Base-by-base conservation (phyloP, 176 grass and related monocot species). In the Lolium multiflorum region DNA sequence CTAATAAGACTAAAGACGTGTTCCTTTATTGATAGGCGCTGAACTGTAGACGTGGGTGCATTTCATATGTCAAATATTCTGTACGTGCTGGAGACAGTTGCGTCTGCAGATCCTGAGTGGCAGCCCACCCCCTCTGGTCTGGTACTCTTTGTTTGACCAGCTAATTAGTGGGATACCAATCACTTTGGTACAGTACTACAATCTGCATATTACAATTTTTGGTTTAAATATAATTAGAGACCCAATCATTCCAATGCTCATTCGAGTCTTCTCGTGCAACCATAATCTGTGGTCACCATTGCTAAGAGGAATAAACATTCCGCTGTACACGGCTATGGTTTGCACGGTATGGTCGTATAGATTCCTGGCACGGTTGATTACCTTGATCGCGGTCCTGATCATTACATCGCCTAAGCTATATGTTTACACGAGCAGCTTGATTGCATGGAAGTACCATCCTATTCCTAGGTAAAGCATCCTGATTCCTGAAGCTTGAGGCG, bases 141-240 rank as follows among this genome's bases (percentile, higher is more conserved):
- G 43, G 24, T 70, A 62, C 81, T 71, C 60, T 67, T 5, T 58
- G 81, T 80, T 88, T 91, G 51, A 88, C 89, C 67, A 46, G 26
- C 59, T 76, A 35, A 81, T 59, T 84, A 84, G 89, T 87, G 89
- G 89, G 55, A 11, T 62, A 24, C 81, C 85, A 84, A 20, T 88
- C 50, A 88, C 76, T 83, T 48, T 47, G 84, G 65, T 54, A 50
- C 50, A 80, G 65, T 54, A 50, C 50, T 72, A 64, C 16, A 39
- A 68, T 48, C 16, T 20, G 13, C 82, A 13, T 78, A 39, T 44
- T 58, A 15, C 60, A 77, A 70, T 69, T 51, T 21, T 71, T 43
- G 12, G n/a, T 21, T 77, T 79, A 11, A 35, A 51, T 37, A 71
- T n/a, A 82, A 55, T 56, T 46, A 46, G n/a, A 48, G 20, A 31